Evolutionary conservation across 495 filamentous ascomycete species (phyloP), one percentile per base, ranked within the genome.

Genomic region (Stereocaulon alpinum): DNA sequence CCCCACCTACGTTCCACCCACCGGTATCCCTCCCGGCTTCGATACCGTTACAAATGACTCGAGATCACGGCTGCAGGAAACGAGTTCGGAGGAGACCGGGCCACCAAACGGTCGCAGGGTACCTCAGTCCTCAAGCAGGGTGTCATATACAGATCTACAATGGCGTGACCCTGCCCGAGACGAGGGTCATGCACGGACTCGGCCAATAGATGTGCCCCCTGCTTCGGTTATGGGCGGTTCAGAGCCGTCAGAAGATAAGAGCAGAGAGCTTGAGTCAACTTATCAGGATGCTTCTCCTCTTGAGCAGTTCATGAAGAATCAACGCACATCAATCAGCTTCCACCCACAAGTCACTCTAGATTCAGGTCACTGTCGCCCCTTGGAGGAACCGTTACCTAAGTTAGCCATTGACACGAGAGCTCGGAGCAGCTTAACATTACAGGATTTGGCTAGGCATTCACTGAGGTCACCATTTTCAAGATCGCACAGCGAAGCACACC

Each of bases 241-340:
- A 40, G 34, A 63, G 6, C 56, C 48, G 55, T 41, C 30, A 22
- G 18, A 40, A 34, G 61, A 66, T 59, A 64, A 64, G 44, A 50
- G 45, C 24, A 49, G 37, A 32, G 53, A 54, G 47, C 43, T 34
- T 40, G 56, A 47, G 7, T 54, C 60, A 20, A 42, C 14, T 11
- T 60, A 77, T 45, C 45, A 74, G 14, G 67, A 66, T 4, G 66
- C 67, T 1, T 76, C 74, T 2, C 72, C 75, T 2, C 68, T 78
- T 51, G 74, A 77, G 40, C 68, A 67, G 40, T 80, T 74, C 52
- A 58, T 79, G 22, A 69, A 71, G 32, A 66, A 71, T 34, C 71
- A 70, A 49, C 67, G 69, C 24, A 68, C 74, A 4, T 78, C 74
- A 14, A 72, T 79, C 52, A 71, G 65, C 44, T 76, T 78, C 62